Base-by-base conservation (phyloP, 495 filamentous ascomycete species). In the Hypomontagnella submonticulosa region DNA sequence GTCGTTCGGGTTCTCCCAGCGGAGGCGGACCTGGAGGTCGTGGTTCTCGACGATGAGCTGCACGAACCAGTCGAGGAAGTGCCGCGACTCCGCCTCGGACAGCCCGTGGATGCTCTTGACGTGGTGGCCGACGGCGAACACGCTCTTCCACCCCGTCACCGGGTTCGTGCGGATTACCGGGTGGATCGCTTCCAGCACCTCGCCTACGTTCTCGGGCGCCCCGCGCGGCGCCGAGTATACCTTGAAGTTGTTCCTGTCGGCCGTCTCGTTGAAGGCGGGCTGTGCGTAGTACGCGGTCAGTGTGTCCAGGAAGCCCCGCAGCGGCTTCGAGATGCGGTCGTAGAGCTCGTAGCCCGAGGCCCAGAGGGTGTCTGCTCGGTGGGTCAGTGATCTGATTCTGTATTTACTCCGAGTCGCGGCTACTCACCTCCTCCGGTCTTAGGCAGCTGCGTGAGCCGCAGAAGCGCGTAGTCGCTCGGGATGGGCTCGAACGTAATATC, bases 141-240 rank as follows among this genome's bases (percentile, higher is more conserved):
- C 77, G 4, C 76, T 81, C 73, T 91, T 91, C 90, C 90, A 93
- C 1, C 90, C 90, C 0, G 90, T 92, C 0, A 92, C 87, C 0
- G 91, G 90, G 72, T 94, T 92, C n/a, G 90, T 93, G 7, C 91
- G 88, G 20, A 93, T 78, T 1, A 92, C 85, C 0, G 90, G 88
- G 73, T 93, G 90, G 11, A 86, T 75, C 3, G 89, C 87, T 18
- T 76, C 81, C 3, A 93, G 76, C 10, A 83, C 78, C 2, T 79
- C 79, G 41, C 89, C 91, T 0, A 84, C 74, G 70, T 93, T 93
- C 69, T 87, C 85, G 0, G 90, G 90, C 0, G 85, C 79, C 5
- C 91, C 91, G 6, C 90, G 84, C 8, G 76, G 61, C 10, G 73
- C 81, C 4, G 77, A 74, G 66, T 84, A 87, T 32, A 93, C 65